Evolutionary conservation across 148 eudicot genomes (phyloP), one percentile per base, ranked within the genome.

Genomic region (Beta vulgaris): DNA sequence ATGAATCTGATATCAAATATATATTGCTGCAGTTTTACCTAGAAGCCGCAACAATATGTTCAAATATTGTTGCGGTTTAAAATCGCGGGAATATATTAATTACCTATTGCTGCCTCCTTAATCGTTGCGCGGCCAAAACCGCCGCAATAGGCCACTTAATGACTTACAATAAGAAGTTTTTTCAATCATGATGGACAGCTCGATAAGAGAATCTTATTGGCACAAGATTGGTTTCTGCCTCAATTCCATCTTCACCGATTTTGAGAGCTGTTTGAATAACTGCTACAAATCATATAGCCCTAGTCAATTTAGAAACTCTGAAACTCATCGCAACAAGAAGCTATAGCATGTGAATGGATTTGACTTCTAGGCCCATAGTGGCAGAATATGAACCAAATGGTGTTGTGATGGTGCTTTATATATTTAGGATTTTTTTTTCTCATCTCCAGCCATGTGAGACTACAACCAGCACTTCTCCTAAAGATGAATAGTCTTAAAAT

Each of bases 221-320:
- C 55, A 94, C 96, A 79, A 94, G 81, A 69, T 85, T 87, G 77
- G 96, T 86, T 84, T 97, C 98, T 79, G 97, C 97, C 63, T 91
- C 98, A 77, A 93, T 71, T 74, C 97, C 98, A 84, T 94, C 93
- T 84, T 82, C 91, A 55, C 93, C 97, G 43, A 91, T 85, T 82
- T 88, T 94, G 71, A 84, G 74, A 48, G 73, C 91, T 61, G 92
- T 91, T 83, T 88, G 97, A 51, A 85, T 32, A 48, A 84, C 98
- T 94, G 81, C 39, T 79, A 15, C 40, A 72, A 66, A 79, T 40
- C 53, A 46, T 18, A 69, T 67, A 42, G 68, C 60, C 59, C 39
- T 58, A 29, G 64, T 70, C 16, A 82, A 64, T 25, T n/a, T 23
- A 63, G 28, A 61, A 35, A 35, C 36, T 14, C 39, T 26, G 34